A percentile compares a stretch with the other conserved stretches of the same genome.
phyloP scores from a whole-genome alignment of 179 eudicot genomes.

The Vitellaria paradoxa region DNA sequence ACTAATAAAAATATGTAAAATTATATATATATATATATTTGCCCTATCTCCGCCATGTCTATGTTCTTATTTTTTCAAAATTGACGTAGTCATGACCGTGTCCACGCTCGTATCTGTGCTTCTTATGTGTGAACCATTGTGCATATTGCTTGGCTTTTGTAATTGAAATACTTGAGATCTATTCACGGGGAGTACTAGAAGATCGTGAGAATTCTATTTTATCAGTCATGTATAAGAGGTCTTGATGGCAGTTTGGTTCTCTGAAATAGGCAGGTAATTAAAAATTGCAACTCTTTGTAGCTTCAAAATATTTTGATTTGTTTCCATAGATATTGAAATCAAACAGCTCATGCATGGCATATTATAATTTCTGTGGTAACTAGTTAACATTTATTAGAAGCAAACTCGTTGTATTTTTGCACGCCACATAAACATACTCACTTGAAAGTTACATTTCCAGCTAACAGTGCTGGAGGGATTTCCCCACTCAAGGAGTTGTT shows the following conservation, averaged over 20 bases:
- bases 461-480: slow-evolving; percentile 62
- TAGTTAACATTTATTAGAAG: background rate
- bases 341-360: background rate
- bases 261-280: background rate
- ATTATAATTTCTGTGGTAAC: background rate
- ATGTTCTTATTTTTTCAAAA: too few relatives aligned
- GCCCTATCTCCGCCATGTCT: too few relatives aligned
- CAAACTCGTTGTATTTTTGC: background rate
- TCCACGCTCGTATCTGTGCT: too few relatives aligned
- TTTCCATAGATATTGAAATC: background rate
- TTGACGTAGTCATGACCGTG: too few relatives aligned
- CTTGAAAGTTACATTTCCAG: slow-evolving; percentile 60
- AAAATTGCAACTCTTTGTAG: background rate
- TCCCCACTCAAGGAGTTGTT: slow-evolving; percentile 81
- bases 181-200: too few relatives aligned
- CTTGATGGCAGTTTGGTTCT: background rate
- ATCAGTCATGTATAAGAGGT: background rate
- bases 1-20: too few relatives aligned
- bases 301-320: background rate
- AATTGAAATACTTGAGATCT: background rate
- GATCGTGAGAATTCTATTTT: background rate
- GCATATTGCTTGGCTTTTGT: background rate
- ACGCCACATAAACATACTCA: slow-evolving; percentile 40
- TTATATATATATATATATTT: too few relatives aligned
- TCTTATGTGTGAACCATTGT: too few relatives aligned